Evolutionary conservation across 805 yeast genomes (phyloP).

Genomic region (Debaryomyces prosopidis): DNA sequence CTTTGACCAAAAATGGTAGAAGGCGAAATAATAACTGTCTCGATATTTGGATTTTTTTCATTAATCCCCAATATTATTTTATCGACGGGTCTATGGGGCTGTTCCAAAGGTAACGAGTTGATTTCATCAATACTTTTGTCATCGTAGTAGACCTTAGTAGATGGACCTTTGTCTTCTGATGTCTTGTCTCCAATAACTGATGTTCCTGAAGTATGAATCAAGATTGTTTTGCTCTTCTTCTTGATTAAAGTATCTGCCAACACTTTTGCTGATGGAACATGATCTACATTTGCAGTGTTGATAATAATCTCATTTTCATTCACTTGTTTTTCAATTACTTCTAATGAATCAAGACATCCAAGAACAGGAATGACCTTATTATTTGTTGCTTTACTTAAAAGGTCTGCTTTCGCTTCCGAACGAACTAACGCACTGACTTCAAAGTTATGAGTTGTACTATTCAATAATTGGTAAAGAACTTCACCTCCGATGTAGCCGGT

Average conservation of each 20-base stretch:
- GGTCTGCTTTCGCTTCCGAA: conserved; percentile 16
- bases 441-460: conserved; percentile 10
- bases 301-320: conserved; percentile 25
- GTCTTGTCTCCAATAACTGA: conserved; percentile 25
- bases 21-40: conserved; percentile 32
- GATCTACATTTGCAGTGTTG: conserved; percentile 32
- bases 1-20: conserved; percentile 34
- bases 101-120: conserved; percentile 21
- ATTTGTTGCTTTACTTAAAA: conserved; percentile 11
- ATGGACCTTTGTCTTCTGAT: conserved; percentile 12
- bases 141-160: conserved; percentile 23
- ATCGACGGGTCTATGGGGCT: conserved; percentile 36
- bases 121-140: conserved; percentile 22
- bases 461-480: conserved; percentile 22
- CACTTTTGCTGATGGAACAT: conserved; percentile 20
- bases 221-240: conserved; percentile 21
- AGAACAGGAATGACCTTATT: conserved; percentile 18
- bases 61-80: conserved; percentile 25
- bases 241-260: conserved; percentile 18
- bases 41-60: conserved; percentile 26
- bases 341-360: conserved; percentile 20
- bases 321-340: conserved; percentile 16
- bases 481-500: conserved; percentile 36
- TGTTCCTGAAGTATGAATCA: conserved; percentile 39
- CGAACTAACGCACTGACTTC: conserved; percentile 25